Percentiles rank a stretch among this genome's conserved stretches.
Evolutionary conservation across 305 asterid species (phyloP).

Genomic region (Fraxinus xanthoxyloides): DNA sequence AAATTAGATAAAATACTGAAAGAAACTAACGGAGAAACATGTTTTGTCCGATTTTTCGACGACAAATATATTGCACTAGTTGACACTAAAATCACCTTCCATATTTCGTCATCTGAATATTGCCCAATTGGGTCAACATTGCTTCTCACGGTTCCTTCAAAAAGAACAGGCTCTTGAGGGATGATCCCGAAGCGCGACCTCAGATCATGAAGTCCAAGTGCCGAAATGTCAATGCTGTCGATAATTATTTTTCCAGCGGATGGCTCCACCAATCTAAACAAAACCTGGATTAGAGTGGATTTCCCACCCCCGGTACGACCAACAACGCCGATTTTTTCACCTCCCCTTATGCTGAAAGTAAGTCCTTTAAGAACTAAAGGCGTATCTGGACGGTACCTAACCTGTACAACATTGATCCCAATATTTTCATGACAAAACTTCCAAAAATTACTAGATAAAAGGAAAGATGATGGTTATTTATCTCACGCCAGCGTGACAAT

Average conservation of each 20-base stretch:
- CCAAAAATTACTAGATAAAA: neutral
- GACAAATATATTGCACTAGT: neutral
- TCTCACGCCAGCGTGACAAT: neutral
- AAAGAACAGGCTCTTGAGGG: slow-evolving; percentile 96
- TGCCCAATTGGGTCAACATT: slow-evolving; percentile 80
- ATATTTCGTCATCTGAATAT: slow-evolving; percentile 78
- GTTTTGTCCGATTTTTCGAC: neutral
- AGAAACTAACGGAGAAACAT: neutral
- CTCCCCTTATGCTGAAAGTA: slow-evolving; percentile 64
- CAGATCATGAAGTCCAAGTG: slow-evolving; percentile 84
- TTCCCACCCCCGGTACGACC: slow-evolving; percentile 98
- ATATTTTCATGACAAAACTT: neutral
- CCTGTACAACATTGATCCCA: slow-evolving; percentile 47
- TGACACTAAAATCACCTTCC: slow-evolving; percentile 58
- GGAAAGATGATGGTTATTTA: neutral
- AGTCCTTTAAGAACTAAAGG: slow-evolving; percentile 89
- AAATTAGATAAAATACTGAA: slow-evolving; percentile 4
- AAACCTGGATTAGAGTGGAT: slow-evolving; percentile 84
- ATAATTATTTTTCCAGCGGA: slow-evolving; percentile 67
- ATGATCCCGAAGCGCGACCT: slow-evolving; percentile 93
- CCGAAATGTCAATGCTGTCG: slow-evolving; percentile 63
- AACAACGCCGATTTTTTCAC: slow-evolving; percentile 91
- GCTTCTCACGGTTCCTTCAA: slow-evolving; percentile 93
- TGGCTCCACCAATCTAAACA: slow-evolving; percentile 93
- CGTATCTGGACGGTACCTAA: slow-evolving; percentile 78